phyloP scores from a whole-genome alignment of 257 asterid genomes.

The Solanum dulcamara region DNA sequence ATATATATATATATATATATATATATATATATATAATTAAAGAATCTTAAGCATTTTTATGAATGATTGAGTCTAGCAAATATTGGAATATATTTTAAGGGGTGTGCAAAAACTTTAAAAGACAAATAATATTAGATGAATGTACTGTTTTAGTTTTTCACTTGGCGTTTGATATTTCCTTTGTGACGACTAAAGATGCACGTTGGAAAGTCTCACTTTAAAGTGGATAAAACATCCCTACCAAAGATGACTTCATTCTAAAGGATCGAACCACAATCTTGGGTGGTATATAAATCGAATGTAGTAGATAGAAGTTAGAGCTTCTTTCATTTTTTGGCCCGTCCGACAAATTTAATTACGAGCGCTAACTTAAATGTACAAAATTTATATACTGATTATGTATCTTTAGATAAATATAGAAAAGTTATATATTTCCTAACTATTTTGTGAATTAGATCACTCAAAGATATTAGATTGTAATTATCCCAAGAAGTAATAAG shows the following conservation, averaged over 20 bases:
- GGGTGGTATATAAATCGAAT: too few relatives aligned
- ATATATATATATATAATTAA: too few relatives aligned
- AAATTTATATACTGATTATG: background rate
- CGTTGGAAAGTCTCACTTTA: too few relatives aligned
- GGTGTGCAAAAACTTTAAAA: background rate
- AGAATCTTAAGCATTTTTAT: background rate
- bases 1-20: too few relatives aligned
- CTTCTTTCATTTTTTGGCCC: too few relatives aligned
- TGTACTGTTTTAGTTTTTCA: background rate
- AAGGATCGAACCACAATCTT: too few relatives aligned
- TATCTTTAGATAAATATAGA: background rate
- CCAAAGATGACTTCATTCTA: background rate
- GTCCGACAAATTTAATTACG: too few relatives aligned
- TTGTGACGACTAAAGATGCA: background rate
- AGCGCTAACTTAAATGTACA: too few relatives aligned
- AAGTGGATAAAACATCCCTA: background rate
- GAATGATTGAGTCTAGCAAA: background rate
- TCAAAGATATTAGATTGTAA: too few relatives aligned
- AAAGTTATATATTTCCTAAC: background rate
- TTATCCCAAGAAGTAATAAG: too few relatives aligned
- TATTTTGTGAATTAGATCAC: background rate
- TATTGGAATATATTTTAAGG: background rate
- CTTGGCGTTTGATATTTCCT: background rate
- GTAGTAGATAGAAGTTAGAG: too few relatives aligned
- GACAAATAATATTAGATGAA: background rate